Percentiles rank a stretch among this genome's conserved stretches.
Conservation (phyloP, 768 basidiomycete species). For the Rhodotorula paludigena region DNA sequence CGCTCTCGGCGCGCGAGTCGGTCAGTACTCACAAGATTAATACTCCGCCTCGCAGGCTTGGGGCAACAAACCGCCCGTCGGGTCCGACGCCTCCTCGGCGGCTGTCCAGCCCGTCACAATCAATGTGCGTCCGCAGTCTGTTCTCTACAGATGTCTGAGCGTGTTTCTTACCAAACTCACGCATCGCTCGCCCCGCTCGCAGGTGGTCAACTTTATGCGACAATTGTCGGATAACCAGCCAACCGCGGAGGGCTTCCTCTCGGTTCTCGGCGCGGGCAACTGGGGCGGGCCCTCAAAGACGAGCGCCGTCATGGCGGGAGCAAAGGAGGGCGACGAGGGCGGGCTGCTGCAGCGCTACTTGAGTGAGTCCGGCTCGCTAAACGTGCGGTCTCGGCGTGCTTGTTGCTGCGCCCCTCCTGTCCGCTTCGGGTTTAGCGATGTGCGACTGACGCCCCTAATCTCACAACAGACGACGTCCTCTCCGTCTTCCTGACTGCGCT, state of each 20-base stretch:
- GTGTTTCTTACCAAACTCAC: too few species aligned
- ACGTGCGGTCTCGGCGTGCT: background rate
- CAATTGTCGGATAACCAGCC: conserved; percentile 41
- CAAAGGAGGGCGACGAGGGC: conserved; percentile 16
- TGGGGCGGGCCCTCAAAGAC: conserved; percentile 36
- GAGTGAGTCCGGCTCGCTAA: conserved; percentile 17
- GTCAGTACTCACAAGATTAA: background rate
- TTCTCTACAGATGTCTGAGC: background rate
- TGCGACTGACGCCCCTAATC: too few species aligned
- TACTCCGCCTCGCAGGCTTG: conserved; percentile 3
- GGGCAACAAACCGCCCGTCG: conserved; percentile 26
- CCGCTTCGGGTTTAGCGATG: too few species aligned
- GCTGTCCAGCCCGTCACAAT: conserved; percentile 28
- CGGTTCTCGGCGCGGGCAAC: conserved; percentile 42
- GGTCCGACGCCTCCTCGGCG: conserved; percentile 19
- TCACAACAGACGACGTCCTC: conserved; percentile 42
- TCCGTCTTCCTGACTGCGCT: conserved; percentile 30
- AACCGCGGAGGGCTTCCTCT: conserved; percentile 36
- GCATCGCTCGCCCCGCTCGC: background rate
- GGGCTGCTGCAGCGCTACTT: conserved; percentile 36
- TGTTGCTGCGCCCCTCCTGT: too few species aligned
- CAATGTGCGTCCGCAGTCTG: conserved; percentile 20
- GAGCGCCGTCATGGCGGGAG: background rate
- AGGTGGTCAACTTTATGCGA: conserved; percentile 42
- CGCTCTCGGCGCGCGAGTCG: too few species aligned